A percentile compares a stretch with the other conserved stretches of the same genome.
phyloP scores from a whole-genome alignment of 1,284 basidiomycete genomes.

The Singerocomus rubriflavus region DNA sequence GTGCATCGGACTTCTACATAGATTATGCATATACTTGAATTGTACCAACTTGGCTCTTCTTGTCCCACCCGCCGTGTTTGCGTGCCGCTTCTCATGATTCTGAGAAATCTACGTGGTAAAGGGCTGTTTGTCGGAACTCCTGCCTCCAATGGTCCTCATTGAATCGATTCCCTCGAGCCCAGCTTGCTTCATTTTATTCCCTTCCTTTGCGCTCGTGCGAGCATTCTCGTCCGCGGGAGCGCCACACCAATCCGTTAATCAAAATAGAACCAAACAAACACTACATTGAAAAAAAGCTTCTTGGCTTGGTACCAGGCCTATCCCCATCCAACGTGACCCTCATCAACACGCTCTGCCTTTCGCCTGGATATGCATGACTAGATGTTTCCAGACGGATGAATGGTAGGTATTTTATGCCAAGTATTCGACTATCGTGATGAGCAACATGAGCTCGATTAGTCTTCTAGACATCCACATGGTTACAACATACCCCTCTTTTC shows the following conservation, averaged over 20 bases:
- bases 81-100: slow-evolving; percentile 10
- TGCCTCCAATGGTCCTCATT: slow-evolving; percentile 4
- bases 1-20: slow-evolving; percentile 14
- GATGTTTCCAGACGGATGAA: slow-evolving; percentile 20
- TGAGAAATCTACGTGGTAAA: slow-evolving; percentile 7
- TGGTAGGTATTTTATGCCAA: slow-evolving; percentile 47
- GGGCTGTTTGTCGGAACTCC: background rate
- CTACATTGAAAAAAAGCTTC: too few relatives aligned
- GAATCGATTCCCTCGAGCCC: background rate
- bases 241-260: background rate
- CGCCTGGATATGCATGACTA: background rate
- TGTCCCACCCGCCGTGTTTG: slow-evolving; percentile 13
- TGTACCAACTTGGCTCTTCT: slow-evolving; percentile 15
- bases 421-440: slow-evolving; percentile 48
- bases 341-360: background rate
- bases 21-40: slow-evolving; percentile 13
- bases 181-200: slow-evolving; percentile 11
- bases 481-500: slow-evolving; percentile 33
- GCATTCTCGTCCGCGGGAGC: slow-evolving; percentile 6
- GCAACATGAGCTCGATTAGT: slow-evolving; percentile 69
- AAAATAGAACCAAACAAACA: slow-evolving; percentile 18
- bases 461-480: slow-evolving; percentile 64
- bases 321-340: background rate
- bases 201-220: background rate
- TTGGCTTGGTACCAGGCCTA: too few relatives aligned